These are phyloP conservation scores for Syzygium grande DNA, from an alignment of 345 rosid species.

Conservation along the genomic window DNA sequence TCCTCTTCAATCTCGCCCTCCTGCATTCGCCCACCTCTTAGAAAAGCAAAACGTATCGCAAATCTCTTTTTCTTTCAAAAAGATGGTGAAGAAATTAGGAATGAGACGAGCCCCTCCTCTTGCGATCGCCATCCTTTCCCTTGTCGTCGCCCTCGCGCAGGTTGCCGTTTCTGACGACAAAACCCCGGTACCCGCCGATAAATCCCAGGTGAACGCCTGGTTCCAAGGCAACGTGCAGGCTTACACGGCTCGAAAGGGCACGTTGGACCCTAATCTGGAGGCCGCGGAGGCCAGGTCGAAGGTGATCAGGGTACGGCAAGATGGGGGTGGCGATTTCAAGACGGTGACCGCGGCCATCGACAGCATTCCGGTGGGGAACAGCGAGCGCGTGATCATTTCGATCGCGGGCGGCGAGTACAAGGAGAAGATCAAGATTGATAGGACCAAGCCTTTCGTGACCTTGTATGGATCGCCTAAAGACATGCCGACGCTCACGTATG, in stretches of 20 bases:
- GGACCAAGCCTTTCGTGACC: conserved; percentile 39
- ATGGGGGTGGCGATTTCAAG: conserved; percentile 42
- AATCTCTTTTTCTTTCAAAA: not conserved
- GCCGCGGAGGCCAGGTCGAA: conserved; percentile 29
- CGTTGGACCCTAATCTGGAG: conserved; percentile 31
- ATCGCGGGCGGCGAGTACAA: conserved; percentile 40
- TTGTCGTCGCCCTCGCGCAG: not conserved
- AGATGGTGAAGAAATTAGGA: not conserved
- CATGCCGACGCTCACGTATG: conserved; percentile 25
- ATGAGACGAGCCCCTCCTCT: not conserved
- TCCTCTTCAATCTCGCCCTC: not conserved
- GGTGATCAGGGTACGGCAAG: conserved; percentile 28
- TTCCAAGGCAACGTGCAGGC: conserved; percentile 28
- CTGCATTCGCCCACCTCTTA: not conserved
- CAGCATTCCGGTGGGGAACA: conserved; percentile 34
- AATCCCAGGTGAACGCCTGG: conserved; percentile 21
- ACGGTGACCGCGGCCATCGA: conserved; percentile 43
- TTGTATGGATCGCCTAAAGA: conserved; percentile 28
- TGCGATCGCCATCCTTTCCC: not conserved
- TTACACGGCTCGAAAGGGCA: conserved; percentile 15
- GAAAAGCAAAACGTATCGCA: not conserved
- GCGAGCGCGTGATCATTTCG: conserved; percentile 36
- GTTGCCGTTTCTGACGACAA: conserved; percentile 2
- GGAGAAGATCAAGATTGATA: conserved; percentile 44
- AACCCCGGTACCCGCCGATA: conserved; percentile 26